Evolutionary conservation across 176 grass and related monocot genomes (phyloP).

Genomic region (Microstegium vimineum): DNA sequence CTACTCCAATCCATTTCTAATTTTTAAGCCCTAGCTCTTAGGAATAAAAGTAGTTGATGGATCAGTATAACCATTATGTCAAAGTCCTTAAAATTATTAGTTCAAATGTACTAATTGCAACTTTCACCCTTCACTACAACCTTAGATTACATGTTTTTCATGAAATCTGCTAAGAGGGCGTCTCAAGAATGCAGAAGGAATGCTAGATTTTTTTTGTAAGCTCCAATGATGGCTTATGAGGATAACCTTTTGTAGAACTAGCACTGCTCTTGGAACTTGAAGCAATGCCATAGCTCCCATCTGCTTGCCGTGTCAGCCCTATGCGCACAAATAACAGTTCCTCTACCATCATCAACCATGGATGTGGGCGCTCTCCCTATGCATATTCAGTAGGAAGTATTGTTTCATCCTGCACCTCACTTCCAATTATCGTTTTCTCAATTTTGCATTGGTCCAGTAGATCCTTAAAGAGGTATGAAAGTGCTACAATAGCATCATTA

Average conservation of each 20-base stretch:
- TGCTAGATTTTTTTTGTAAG: not conserved
- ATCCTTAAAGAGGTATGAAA: too few relatives aligned
- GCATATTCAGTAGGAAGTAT: too few relatives aligned
- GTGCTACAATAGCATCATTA: too few relatives aligned
- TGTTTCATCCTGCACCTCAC: too few relatives aligned
- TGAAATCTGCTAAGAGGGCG: not conserved
- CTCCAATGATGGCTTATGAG: not conserved
- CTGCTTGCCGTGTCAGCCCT: not conserved
- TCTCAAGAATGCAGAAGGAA: not conserved
- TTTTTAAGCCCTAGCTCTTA: not conserved
- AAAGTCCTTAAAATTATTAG: not conserved
- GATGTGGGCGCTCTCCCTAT: not conserved
- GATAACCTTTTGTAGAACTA: not conserved
- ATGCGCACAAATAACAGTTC: not conserved
- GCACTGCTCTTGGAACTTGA: not conserved
- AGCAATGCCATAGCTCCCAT: conserved; percentile 7
- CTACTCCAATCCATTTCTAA: not conserved
- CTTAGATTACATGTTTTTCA: not conserved
- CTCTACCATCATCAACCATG: conserved; percentile 9
- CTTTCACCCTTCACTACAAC: not conserved
- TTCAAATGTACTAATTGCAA: not conserved
- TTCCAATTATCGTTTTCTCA: too few relatives aligned
- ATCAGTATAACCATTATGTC: not conserved
- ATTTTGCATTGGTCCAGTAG: too few relatives aligned
- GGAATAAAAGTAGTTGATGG: not conserved